Conservation (phyloP, 1,139 yeast species). For the Yamadazyma pseudoaaseri region DNA sequence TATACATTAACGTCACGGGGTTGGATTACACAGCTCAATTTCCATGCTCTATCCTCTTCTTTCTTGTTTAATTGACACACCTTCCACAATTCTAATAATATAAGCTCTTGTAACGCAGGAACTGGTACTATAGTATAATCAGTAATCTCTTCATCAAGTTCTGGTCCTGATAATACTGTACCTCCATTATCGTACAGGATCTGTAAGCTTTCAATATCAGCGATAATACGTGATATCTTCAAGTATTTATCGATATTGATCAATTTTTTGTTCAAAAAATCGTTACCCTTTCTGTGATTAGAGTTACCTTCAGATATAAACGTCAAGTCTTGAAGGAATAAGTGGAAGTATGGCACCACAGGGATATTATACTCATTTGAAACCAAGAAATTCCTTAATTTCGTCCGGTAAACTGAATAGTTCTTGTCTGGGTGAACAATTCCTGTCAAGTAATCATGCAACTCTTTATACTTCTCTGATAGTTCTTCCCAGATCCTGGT, state of each 20-base stretch:
- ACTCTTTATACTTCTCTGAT: constrained; percentile 61
- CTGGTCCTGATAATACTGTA: constrained; percentile 2
- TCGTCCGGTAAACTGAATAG: constrained; percentile 70
- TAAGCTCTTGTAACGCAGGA: constrained; percentile 59
- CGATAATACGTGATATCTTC: constrained; percentile 69
- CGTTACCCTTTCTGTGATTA: constrained; percentile 58
- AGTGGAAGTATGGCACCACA: constrained; percentile 81
- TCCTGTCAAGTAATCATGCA: constrained; percentile 65
- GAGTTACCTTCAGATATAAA: constrained; percentile 88
- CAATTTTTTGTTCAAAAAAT: constrained; percentile 57
- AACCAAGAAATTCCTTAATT: constrained; percentile 55
- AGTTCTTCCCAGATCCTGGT: constrained; percentile 64
- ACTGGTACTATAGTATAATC: constrained; percentile 40
- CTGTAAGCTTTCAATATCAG: constrained; percentile 79
- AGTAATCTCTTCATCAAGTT: constrained; percentile 12
- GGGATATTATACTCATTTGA: constrained; percentile 60
- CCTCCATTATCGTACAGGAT: constrained; percentile 44
- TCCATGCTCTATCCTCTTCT: constrained; percentile 72
- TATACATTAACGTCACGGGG: too few relatives aligned
- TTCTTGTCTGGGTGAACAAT: constrained; percentile 84
- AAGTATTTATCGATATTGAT: constrained; percentile 83
- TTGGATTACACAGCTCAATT: constrained; percentile 58
- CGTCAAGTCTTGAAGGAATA: constrained; percentile 83
- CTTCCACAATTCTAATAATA: constrained; percentile 68
- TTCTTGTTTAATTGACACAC: constrained; percentile 57